phyloP scores from a whole-genome alignment of 2,329 filamentous ascomycete species.

The Cladosporium velox region DNA sequence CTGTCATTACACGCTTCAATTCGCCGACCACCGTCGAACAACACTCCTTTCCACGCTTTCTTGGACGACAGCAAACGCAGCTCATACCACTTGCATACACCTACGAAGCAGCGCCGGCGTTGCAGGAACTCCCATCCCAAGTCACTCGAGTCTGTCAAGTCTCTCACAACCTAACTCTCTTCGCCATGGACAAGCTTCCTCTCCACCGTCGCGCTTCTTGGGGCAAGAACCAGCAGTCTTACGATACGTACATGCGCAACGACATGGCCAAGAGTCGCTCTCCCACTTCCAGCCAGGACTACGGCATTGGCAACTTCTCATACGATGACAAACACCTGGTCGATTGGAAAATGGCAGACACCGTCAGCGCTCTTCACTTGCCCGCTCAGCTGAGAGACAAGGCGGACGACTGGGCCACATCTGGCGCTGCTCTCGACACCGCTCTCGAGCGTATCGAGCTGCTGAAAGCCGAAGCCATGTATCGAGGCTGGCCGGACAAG shows the following conservation, averaged over 20 bases:
- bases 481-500: slow-evolving; percentile 36
- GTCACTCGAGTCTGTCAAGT: neutral
- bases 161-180: neutral
- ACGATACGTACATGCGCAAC: slow-evolving; percentile 29
- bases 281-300: slow-evolving; percentile 26
- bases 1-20: neutral
- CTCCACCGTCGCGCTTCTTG: slow-evolving; percentile 35
- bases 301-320: slow-evolving; percentile 36
- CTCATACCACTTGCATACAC: neutral
- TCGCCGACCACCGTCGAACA: neutral
- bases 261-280: slow-evolving; percentile 27
- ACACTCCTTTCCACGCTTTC: slow-evolving; percentile 10
- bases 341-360: slow-evolving; percentile 42
- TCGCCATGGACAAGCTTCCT: slow-evolving; percentile 22
- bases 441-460: slow-evolving; percentile 40
- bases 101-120: slow-evolving; percentile 18
- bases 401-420: slow-evolving; percentile 43
- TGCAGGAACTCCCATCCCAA: neutral
- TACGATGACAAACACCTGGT: slow-evolving; percentile 41
- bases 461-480: slow-evolving; percentile 37
- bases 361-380: slow-evolving; percentile 38
- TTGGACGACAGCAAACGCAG: slow-evolving; percentile 10
- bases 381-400: slow-evolving; percentile 38
- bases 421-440: slow-evolving; percentile 49
- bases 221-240: slow-evolving; percentile 30